phyloP scores from a whole-genome alignment of 345 rosid species.

The Crucihimalaya himalaica region DNA sequence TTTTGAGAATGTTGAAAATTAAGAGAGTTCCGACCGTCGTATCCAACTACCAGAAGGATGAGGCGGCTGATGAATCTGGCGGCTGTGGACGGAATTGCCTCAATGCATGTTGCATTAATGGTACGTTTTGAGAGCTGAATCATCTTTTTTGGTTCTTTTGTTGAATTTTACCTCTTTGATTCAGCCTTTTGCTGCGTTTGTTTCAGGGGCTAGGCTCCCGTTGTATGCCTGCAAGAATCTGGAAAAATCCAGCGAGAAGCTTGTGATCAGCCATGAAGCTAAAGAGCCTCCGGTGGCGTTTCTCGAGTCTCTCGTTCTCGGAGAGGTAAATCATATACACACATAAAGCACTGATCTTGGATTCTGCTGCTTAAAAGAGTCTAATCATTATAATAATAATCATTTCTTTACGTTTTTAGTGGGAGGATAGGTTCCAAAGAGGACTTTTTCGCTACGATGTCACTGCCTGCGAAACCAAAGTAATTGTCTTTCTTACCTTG shows the following conservation, averaged over 20 bases:
- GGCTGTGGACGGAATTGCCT: conserved; percentile 97
- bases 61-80: conserved; percentile 51
- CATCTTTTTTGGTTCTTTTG: background rate
- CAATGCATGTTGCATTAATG: conserved; percentile 77
- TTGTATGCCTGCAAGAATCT: conserved; percentile 70
- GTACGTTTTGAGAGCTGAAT: conserved; percentile 41
- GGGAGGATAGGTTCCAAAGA: conserved; percentile 94
- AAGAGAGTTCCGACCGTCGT: conserved; percentile 97
- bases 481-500: conserved; percentile 18
- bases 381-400: background rate
- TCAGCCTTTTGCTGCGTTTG: background rate
- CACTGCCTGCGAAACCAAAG: conserved; percentile 96
- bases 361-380: background rate
- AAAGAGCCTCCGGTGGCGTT: conserved; percentile 68
- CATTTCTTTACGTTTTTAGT: conserved; percentile 26
- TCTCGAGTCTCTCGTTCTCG: conserved; percentile 86
- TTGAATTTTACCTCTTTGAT: background rate
- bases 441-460: conserved; percentile 99
- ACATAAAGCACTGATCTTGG: background rate
- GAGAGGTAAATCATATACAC: conserved; percentile 54
- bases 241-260: conserved; percentile 39
- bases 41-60: conserved; percentile 95
- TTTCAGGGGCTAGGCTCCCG: conserved; percentile 80
- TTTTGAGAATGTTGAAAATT: conserved; percentile 40
- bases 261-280: conserved; percentile 26